Percentiles rank a stretch among this genome's conserved stretches.
These are phyloP conservation scores for Colletotrichum endophyticum DNA, from an alignment of 2,329 filamentous ascomycete species.

Conservation along the genomic window DNA sequence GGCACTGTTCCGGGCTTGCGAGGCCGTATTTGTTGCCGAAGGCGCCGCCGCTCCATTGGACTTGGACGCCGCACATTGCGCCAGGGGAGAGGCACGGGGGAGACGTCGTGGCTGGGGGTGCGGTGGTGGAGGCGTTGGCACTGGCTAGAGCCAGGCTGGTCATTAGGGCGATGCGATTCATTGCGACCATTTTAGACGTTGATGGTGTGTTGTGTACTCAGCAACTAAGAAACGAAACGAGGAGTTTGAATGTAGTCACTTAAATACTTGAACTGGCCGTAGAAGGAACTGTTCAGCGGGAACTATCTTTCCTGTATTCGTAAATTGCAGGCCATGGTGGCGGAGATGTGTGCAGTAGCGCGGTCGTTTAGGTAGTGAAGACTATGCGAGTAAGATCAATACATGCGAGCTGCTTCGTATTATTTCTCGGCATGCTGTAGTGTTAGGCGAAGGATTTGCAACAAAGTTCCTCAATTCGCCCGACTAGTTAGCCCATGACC, in stretches of 20 bases:
- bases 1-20: not conserved
- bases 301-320: not conserved
- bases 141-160: not conserved
- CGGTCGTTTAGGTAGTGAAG: not conserved
- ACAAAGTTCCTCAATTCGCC: not conserved
- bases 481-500: not conserved
- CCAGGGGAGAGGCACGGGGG: not conserved
- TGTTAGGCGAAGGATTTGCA: not conserved
- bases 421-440: not conserved
- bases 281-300: not conserved
- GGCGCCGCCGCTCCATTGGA: not conserved
- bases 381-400: not conserved
- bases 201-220: not conserved
- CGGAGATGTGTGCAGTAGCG: not conserved
- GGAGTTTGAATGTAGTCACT: not conserved
- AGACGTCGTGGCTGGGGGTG: not conserved
- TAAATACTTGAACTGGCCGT: not conserved
- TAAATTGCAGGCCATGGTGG: not conserved
- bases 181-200: not conserved
- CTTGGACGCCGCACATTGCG: not conserved
- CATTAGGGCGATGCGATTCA: not conserved
- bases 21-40: not conserved
- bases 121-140: not conserved
- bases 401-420: not conserved
- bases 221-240: not conserved